Evolutionary conservation across 768 basidiomycete species (phyloP).

Genomic region (Russula ochroleuca): DNA sequence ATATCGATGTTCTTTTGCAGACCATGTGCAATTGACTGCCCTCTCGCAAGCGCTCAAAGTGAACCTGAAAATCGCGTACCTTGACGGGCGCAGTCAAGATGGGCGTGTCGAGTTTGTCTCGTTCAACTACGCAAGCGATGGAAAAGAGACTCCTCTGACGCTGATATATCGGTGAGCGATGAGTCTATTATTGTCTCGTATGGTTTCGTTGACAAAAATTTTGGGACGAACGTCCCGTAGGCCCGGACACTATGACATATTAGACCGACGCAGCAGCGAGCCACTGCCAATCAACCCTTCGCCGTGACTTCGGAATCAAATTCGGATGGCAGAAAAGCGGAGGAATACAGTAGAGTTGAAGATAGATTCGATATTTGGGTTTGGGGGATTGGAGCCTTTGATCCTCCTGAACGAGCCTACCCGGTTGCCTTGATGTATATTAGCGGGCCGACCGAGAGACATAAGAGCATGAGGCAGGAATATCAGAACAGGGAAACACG

Average conservation of each 20-base stretch:
- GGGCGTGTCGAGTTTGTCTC: conserved; percentile 63
- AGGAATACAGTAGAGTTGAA: background rate
- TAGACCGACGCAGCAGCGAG: conserved; percentile 37
- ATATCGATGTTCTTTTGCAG: conserved; percentile 35
- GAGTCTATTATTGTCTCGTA: background rate
- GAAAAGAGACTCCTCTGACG: conserved; percentile 49
- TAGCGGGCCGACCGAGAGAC: background rate
- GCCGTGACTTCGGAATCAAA: too few relatives aligned
- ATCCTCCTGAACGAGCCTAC: too few relatives aligned
- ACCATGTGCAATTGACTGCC: conserved; percentile 80
- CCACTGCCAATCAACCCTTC: conserved; percentile 10
- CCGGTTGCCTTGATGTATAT: too few relatives aligned
- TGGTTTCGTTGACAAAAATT: conserved; percentile 5
- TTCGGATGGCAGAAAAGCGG: background rate
- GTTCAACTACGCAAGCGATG: conserved; percentile 49
- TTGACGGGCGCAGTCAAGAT: conserved; percentile 55
- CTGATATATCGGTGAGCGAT: conserved; percentile 68
- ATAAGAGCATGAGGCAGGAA: too few relatives aligned
- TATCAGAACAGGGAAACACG: too few relatives aligned
- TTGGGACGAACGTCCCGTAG: conserved; percentile 37
- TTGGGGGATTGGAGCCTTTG: too few relatives aligned
- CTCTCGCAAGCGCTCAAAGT: conserved; percentile 62
- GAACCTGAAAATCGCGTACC: conserved; percentile 71
- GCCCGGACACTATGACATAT: conserved; percentile 87
- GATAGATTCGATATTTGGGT: background rate